Percentiles rank a stretch among this genome's conserved stretches.
Conservation (phyloP, 2,329 filamentous ascomycete genomes). For the Ophiognomonia clavigignenti-juglandacearum region DNA sequence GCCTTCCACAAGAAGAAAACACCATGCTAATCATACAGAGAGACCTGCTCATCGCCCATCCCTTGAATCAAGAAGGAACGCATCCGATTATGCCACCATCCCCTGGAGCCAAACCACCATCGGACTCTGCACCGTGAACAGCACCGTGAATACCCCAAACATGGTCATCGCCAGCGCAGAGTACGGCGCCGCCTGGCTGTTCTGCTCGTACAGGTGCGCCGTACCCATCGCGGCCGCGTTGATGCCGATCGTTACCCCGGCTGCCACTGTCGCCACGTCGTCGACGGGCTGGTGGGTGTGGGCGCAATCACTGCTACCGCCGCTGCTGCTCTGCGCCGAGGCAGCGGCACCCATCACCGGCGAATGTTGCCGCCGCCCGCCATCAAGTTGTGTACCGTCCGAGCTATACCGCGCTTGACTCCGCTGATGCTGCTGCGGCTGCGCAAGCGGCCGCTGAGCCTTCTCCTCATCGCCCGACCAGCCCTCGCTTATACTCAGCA, state of each 20-base stretch:
- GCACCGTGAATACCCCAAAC: constrained; percentile 51
- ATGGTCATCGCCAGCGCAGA: constrained; percentile 53
- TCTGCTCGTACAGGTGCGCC: constrained; percentile 49
- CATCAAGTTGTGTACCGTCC: no score
- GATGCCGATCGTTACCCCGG: constrained; percentile 50
- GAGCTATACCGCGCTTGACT: no score
- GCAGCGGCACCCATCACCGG: no score
- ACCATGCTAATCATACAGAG: background rate
- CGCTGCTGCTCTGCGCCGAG: background rate
- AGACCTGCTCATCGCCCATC: background rate
- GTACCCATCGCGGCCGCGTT: constrained; percentile 59
- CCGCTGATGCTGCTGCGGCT: no score
- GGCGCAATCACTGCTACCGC: background rate
- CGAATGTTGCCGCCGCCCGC: no score
- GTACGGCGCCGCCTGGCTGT: constrained; percentile 49
- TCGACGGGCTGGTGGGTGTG: background rate
- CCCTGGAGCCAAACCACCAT: constrained; percentile 33
- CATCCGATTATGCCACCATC: constrained; percentile 21
- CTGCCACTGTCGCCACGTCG: constrained; percentile 38
- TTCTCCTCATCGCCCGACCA: no score
- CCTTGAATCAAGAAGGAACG: background rate
- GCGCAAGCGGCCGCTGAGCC: no score
- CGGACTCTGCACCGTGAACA: constrained; percentile 45
- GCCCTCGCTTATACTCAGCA: no score
- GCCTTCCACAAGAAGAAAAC: no score